Evolutionary conservation across 352 stramenopile genomes (phyloP).

Genomic region (Peronosclerospora sorghi): DNA sequence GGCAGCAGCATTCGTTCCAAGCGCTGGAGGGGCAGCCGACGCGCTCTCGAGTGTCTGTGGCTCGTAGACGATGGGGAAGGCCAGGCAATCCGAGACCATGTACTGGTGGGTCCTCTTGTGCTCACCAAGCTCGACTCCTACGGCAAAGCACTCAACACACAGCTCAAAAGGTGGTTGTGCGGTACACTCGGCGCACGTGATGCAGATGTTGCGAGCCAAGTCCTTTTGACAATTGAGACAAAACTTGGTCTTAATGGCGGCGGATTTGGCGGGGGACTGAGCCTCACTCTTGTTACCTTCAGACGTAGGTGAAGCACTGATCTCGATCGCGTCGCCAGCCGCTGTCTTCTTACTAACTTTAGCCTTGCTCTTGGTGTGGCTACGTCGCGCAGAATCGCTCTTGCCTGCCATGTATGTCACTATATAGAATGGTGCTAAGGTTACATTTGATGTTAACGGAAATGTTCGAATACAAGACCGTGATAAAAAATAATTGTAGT

Average conservation of each 20-base stretch:
- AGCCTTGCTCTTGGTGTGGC: conserved; percentile 23
- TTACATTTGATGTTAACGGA: background rate
- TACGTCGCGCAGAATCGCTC: conserved; percentile 12
- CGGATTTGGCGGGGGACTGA: conserved; percentile 15
- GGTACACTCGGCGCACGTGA: conserved; percentile 70
- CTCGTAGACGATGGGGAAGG: conserved; percentile 63
- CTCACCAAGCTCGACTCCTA: conserved; percentile 60
- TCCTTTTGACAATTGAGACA: conserved; percentile 84
- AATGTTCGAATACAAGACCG: too few relatives aligned
- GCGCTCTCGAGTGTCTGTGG: conserved; percentile 7
- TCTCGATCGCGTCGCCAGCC: background rate
- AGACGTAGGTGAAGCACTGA: background rate
- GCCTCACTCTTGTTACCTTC: conserved; percentile 4
- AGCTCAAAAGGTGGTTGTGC: conserved; percentile 56
- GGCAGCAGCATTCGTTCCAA: conserved; percentile 12
- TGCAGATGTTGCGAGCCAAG: conserved; percentile 72
- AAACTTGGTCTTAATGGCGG: conserved; percentile 53
- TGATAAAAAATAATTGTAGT: too few relatives aligned
- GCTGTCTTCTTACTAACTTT: conserved; percentile 1
- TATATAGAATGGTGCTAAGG: background rate
- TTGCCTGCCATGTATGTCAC: conserved; percentile 19
- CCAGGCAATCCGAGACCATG: conserved; percentile 72
- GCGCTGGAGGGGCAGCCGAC: conserved; percentile 2
- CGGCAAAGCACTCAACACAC: conserved; percentile 93
- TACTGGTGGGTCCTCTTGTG: conserved; percentile 80